Evolutionary conservation across 208 protist genomes (phyloP).

Genomic region (Trypanosoma scelopori): DNA sequence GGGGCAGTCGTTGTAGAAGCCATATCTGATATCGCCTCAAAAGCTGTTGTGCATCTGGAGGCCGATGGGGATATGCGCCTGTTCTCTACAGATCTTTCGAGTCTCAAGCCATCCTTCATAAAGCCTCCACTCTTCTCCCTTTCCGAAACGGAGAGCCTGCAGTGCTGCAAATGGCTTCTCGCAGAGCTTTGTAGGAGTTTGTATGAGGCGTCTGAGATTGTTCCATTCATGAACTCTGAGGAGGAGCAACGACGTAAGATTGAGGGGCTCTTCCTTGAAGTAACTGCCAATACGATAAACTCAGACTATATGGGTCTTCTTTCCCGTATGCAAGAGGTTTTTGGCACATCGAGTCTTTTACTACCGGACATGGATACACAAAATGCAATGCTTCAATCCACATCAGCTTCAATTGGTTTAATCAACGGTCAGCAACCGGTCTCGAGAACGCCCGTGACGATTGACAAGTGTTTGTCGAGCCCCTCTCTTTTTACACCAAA

Average conservation of each 20-base stretch:
- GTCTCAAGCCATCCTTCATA: conserved; percentile 82
- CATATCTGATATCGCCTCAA: conserved; percentile 60
- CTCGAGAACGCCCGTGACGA: conserved; percentile 34
- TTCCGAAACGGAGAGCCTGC: conserved; percentile 41
- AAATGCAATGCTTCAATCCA: conserved; percentile 12
- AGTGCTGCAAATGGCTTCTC: conserved; percentile 54
- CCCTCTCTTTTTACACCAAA: conserved; percentile 66
- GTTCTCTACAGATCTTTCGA: conserved; percentile 54
- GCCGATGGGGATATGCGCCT: conserved; percentile 73
- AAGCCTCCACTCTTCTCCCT: conserved; percentile 67
- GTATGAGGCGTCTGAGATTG: conserved; percentile 58
- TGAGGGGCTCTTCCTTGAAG: conserved; percentile 41
- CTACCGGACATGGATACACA: background rate
- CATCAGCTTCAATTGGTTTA: conserved; percentile 19
- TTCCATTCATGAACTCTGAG: conserved; percentile 66
- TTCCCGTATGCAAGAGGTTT: background rate
- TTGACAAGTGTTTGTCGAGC: conserved; percentile 67
- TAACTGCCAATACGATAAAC: conserved; percentile 36
- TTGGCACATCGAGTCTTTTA: background rate
- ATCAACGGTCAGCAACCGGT: conserved; percentile 11
- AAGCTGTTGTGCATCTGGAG: conserved; percentile 73
- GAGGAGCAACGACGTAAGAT: conserved; percentile 46
- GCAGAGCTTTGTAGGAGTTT: conserved; percentile 57
- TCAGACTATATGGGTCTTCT: conserved; percentile 52
- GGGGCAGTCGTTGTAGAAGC: conserved; percentile 79